A percentile compares a stretch with the other conserved stretches of the same genome.
Conservation (phyloP, 352 stramenopile species). For the Pythium diclinum region DNA sequence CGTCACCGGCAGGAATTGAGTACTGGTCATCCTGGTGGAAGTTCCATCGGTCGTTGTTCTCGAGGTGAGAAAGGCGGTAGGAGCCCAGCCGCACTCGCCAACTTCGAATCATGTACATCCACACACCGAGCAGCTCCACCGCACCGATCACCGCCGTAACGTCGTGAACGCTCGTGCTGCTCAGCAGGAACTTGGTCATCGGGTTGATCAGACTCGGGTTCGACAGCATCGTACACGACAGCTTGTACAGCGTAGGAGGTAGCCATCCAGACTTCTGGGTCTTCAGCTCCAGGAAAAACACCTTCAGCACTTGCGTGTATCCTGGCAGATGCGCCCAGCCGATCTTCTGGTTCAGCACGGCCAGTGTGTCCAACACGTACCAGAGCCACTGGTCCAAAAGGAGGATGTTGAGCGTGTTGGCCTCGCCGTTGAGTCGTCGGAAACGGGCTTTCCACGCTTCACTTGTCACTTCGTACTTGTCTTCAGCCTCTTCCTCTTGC, state of each 20-base stretch:
- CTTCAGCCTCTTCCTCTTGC: slow-evolving; percentile 85
- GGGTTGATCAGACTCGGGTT: slow-evolving; percentile 87
- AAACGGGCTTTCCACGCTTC: slow-evolving; percentile 84
- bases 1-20: slow-evolving; percentile 82
- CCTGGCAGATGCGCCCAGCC: slow-evolving; percentile 81
- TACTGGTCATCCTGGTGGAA: slow-evolving; percentile 90
- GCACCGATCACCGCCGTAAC: slow-evolving; percentile 84
- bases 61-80: slow-evolving; percentile 82
- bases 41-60: slow-evolving; percentile 90
- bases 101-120: slow-evolving; percentile 92
- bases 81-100: slow-evolving; percentile 84
- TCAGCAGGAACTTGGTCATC: slow-evolving; percentile 88
- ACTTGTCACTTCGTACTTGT: slow-evolving; percentile 87
- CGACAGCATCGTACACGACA: slow-evolving; percentile 88
- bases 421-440: slow-evolving; percentile 70
- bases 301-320: slow-evolving; percentile 85
- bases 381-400: slow-evolving; percentile 87
- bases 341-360: slow-evolving; percentile 88
- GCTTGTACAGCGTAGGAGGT: slow-evolving; percentile 82
- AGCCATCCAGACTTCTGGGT: slow-evolving; percentile 87
- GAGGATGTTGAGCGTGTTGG: slow-evolving; percentile 87
- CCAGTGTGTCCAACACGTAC: slow-evolving; percentile 88
- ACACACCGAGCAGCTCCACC: slow-evolving; percentile 84
- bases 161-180: slow-evolving; percentile 85
- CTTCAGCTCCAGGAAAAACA: slow-evolving; percentile 88